Base-by-base conservation (phyloP, 352 stramenopile species). In the Globisporangium orthogonon region DNA sequence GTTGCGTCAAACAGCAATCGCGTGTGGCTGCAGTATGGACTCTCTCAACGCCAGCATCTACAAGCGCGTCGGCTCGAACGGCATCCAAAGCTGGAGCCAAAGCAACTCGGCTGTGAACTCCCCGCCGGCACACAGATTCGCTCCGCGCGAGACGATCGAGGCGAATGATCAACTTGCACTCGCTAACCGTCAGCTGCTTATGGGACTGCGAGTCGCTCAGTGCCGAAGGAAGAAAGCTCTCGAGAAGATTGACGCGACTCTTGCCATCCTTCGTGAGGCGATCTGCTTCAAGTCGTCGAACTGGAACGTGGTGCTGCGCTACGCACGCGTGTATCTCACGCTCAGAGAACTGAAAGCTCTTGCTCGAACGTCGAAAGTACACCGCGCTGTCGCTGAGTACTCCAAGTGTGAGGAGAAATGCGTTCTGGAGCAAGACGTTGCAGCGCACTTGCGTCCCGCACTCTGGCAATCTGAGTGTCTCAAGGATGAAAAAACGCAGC, bases 181-280 rank as follows among this genome's bases (percentile, higher is more conserved):
- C 11, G 82, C 82, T 17, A 65, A 91, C 41, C 71, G 82, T 7
- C 78, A 89, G 56, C 70, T 91, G 13, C 65, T 75, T 13, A 88
- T 91, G 78, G 79, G 67, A 7, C 70, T 89, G 37, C 87, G 87
- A 39, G 71, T 78, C 50, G 73, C 78, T 3, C 77, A 91, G 58
- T 76, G 66, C 39, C 76, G 82, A 2, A 59, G 77, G 4, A 76
- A 84, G 18, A 72, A 73, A 11, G 72, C 72, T 14, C 52, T 81
- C 17, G 74, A 86, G 50, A 77, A 74, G 18, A 83, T 91, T 66
- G 75, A 89, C 45, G 60, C 70, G 17, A 78, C 73, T 17, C 67
- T 89, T 28, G 52, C 63, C 14, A 67, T 82, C 35, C 56, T 89
- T 9, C 69, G 71, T 15, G 69, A 81, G 10, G 73, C 73, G 41